Evolutionary conservation across 331 rosid genomes (phyloP).

Genomic region (Acacia pycnantha): DNA sequence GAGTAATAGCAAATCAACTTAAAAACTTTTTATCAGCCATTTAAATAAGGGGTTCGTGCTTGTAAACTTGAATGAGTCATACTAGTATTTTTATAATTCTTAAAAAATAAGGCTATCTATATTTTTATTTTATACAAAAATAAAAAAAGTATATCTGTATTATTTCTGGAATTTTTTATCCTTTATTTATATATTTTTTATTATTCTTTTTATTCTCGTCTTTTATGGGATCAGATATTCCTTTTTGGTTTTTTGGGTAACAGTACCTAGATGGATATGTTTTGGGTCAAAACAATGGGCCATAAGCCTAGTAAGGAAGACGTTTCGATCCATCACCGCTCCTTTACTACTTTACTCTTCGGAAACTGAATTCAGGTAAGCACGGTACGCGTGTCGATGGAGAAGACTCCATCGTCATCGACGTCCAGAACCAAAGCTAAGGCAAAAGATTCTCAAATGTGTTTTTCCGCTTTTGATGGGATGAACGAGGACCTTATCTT

Average conservation of each 20-base stretch:
- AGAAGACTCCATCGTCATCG: constrained; percentile 30
- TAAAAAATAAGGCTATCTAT: too few relatives aligned
- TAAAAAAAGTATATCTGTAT: too few relatives aligned
- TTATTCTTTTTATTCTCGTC: background rate
- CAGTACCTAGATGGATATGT: too few relatives aligned
- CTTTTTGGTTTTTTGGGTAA: background rate
- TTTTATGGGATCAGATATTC: background rate
- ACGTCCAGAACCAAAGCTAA: constrained; percentile 31
- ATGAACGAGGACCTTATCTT: constrained; percentile 67
- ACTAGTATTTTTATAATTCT: too few relatives aligned
- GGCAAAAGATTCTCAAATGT: background rate
- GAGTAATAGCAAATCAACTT: background rate
- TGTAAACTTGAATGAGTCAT: too few relatives aligned
- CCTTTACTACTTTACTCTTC: background rate
- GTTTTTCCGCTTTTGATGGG: background rate
- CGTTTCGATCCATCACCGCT: background rate
- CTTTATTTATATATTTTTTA: background rate
- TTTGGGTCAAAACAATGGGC: background rate
- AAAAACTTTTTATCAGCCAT: too few relatives aligned
- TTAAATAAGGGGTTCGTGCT: too few relatives aligned
- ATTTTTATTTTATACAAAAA: too few relatives aligned
- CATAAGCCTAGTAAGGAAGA: background rate
- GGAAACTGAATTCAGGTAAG: background rate
- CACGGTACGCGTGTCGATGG: constrained; percentile 10
- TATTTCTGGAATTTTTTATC: background rate